These are phyloP conservation scores for Cucurbita moschata DNA, from an alignment of 306 rosid species.

Conservation along the genomic window DNA sequence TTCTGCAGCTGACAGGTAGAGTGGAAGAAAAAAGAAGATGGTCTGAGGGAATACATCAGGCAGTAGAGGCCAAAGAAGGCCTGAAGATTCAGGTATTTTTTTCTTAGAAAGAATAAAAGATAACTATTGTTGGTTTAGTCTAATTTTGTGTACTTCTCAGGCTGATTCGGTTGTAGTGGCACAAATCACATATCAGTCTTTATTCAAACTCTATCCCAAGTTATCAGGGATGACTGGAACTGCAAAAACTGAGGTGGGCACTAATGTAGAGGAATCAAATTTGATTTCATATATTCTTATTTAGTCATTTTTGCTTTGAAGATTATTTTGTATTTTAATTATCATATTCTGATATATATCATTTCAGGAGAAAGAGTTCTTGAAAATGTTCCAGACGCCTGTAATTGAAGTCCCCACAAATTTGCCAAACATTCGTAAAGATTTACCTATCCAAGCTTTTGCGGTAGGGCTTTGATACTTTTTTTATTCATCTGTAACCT, in stretches of 20 bases:
- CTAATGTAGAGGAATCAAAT: slow-evolving; percentile 8
- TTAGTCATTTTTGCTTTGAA: slow-evolving; percentile 2
- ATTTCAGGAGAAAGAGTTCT: slow-evolving; percentile 88
- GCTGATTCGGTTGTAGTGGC: slow-evolving; percentile 98
- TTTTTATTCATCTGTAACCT: neutral
- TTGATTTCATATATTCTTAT: slow-evolving; percentile 11
- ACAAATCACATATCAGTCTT: slow-evolving; percentile 94
- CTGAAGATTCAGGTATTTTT: slow-evolving; percentile 68
- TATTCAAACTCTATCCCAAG: slow-evolving; percentile 93
- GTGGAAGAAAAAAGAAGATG: slow-evolving; percentile 96
- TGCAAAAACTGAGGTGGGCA: slow-evolving; percentile 85
- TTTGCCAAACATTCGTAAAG: slow-evolving; percentile 79
- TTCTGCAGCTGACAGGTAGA: slow-evolving; percentile 74
- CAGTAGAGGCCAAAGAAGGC: slow-evolving; percentile 98
- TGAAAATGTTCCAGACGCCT: slow-evolving; percentile 85
- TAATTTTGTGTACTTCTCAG: slow-evolving; percentile 31
- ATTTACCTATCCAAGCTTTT: slow-evolving; percentile 93
- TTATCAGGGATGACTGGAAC: slow-evolving; percentile 99
- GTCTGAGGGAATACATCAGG: slow-evolving; percentile 99
- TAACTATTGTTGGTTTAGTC: slow-evolving; percentile 13
- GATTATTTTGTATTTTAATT: slow-evolving; percentile 6
- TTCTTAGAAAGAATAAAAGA: neutral
- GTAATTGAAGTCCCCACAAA: slow-evolving; percentile 97
- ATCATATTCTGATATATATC: slow-evolving; percentile 3
- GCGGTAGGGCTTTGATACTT: slow-evolving; percentile 43